Conservation (phyloP, 225 moss, liverwort and hornwort genomes). For the Climacium dendroides region DNA sequence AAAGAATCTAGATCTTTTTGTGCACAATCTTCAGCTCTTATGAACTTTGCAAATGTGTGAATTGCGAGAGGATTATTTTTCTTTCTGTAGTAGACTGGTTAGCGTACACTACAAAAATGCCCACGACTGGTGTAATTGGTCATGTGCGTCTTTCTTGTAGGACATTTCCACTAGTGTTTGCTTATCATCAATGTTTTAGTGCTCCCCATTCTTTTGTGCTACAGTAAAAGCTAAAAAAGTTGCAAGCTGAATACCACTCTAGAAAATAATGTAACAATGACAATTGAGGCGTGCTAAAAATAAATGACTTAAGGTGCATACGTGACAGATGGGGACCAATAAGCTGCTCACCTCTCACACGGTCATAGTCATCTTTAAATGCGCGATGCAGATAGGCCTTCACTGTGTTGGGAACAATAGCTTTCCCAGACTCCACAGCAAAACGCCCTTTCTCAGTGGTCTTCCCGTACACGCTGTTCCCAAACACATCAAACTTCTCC, state of each 20-base stretch:
- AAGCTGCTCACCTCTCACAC: slow-evolving; percentile 25
- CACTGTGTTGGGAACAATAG: slow-evolving; percentile 24
- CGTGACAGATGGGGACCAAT: neutral
- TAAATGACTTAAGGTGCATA: neutral
- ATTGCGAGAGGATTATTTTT: neutral
- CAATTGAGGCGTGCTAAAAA: neutral
- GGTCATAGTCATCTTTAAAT: slow-evolving; percentile 37
- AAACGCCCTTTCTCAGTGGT: slow-evolving; percentile 39
- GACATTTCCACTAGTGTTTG: neutral
- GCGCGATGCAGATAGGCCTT: slow-evolving; percentile 45
- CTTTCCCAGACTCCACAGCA: slow-evolving; percentile 34
- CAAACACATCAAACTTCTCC: slow-evolving; percentile 53
- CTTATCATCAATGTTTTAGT: neutral
- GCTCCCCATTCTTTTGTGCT: neutral
- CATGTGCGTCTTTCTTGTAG: neutral
- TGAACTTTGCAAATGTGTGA: neutral
- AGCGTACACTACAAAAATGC: too few species aligned
- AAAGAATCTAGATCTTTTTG: neutral
- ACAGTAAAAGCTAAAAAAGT: neutral
- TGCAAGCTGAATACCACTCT: neutral
- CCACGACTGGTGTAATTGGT: too few species aligned
- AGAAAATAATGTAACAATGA: neutral
- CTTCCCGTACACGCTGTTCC: slow-evolving; percentile 33
- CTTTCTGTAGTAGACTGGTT: neutral
- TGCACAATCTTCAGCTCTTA: neutral